Base-by-base conservation (phyloP, 2,329 filamentous ascomycete genomes). In the Botryosphaeria dothidea region DNA sequence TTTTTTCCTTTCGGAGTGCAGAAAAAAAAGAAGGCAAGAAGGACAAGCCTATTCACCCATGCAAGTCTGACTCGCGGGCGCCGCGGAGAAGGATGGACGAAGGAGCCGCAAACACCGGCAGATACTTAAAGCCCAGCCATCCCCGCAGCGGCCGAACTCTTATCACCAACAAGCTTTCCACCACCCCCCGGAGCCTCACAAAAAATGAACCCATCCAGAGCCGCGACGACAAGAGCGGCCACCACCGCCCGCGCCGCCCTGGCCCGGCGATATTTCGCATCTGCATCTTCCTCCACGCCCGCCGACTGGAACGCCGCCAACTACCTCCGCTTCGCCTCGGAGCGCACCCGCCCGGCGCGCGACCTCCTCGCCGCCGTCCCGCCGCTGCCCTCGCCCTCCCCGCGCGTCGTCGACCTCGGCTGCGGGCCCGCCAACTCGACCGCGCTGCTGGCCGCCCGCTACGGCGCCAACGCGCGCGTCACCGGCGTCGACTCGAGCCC, bases 341-440 rank as follows among this genome's bases (percentile, higher is more conserved):
- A 87, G 61, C 81, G 85, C 65, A 87, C 84, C 0, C 81, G 82
- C 2, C 79, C 85, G 6, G 80, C 82, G 0, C 76, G 79, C 46
- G 86, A 88, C 67, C 80, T 88, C 0, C 73, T 88, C 8, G 67
- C 81, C 34, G 31, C 31, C 21, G 8, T 56, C 21, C 52, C 5
- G 83, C 81, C 34, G 71, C 86, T 2, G 75, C 77, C 0, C 75
- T 83, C 1, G 68, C 75, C 48, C 61, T 52, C 2, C 9, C 48
- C 23, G 4, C 54, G 72, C 29, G 81, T 88, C 68, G 76, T 86
- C 68, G 86, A 88, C 66, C 77, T 88, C 1, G 86, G 86, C 68
- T 88, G 86, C 71, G 86, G 86, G 0, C 86, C 86, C 0, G 86
- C 83, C 4, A 88, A 87, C 74, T 86, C 83, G 2, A 88, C 86